These are phyloP conservation scores for Blastobotrys aristatus DNA, from an alignment of 1,139 yeast genomes.

Conservation along the genomic window DNA sequence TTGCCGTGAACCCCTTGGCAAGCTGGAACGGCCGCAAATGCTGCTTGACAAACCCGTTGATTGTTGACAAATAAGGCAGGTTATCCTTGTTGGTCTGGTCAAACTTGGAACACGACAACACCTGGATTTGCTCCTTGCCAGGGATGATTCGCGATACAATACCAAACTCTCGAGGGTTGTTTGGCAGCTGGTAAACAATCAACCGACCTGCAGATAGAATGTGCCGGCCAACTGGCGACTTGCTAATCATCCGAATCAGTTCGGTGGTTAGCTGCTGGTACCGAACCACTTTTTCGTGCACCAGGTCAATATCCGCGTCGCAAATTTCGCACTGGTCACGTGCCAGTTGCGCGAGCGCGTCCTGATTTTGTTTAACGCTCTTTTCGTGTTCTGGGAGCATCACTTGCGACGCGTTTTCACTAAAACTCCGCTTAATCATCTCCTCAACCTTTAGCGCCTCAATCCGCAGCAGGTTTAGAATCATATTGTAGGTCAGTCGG, in stretches of 20 bases:
- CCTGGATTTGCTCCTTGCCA: slow-evolving; percentile 13
- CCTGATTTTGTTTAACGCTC: slow-evolving; percentile 51
- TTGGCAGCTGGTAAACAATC: slow-evolving; percentile 51
- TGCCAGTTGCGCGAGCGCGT: slow-evolving; percentile 42
- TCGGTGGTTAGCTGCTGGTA: slow-evolving; percentile 40
- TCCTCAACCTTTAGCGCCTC: slow-evolving; percentile 95
- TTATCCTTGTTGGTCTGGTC: slow-evolving; percentile 10
- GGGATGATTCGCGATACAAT: slow-evolving; percentile 33
- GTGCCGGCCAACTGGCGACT: slow-evolving; percentile 44
- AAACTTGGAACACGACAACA: slow-evolving; percentile 12
- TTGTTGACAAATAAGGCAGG: slow-evolving; percentile 49
- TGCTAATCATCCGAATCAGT: slow-evolving; percentile 46
- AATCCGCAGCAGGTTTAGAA: slow-evolving; percentile 79
- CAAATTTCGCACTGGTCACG: slow-evolving; percentile 40
- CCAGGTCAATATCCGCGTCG: slow-evolving; percentile 40
- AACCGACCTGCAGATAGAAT: slow-evolving; percentile 56
- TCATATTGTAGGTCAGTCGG: slow-evolving; percentile 93
- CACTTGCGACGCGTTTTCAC: slow-evolving; percentile 85
- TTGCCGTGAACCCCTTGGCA: slow-evolving; percentile 33
- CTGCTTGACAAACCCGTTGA: slow-evolving; percentile 31
- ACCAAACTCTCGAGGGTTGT: slow-evolving; percentile 40
- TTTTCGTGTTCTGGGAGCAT: slow-evolving; percentile 81
- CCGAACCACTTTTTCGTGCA: slow-evolving; percentile 44
- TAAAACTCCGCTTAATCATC: slow-evolving; percentile 92
- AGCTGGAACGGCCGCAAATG: slow-evolving; percentile 33